Evolutionary conservation across 2,329 filamentous ascomycete genomes (phyloP).

Genomic region (Lachnellula subtilissima): DNA sequence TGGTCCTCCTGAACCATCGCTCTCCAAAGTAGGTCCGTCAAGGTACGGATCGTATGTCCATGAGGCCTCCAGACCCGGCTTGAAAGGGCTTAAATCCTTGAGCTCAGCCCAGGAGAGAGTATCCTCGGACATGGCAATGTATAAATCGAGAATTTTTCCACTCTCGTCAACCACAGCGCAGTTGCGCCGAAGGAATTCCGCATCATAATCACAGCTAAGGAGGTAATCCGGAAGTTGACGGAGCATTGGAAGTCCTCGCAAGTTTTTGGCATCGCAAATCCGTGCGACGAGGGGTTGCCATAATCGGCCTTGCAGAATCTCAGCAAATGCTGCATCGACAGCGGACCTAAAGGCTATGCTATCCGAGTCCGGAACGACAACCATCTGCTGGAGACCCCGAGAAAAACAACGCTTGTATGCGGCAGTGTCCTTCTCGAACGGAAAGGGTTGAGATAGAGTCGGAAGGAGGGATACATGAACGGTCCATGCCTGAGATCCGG

Average conservation of each 20-base stretch:
- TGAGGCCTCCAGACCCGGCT: conserved; percentile 49
- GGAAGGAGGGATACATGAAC: conserved; percentile 57
- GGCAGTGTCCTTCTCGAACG: conserved; percentile 57
- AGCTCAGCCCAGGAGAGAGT: conserved; percentile 51
- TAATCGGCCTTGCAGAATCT: conserved; percentile 43
- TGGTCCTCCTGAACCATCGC: conserved; percentile 1
- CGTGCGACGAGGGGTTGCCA: conserved; percentile 57
- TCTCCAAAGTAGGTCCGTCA: conserved; percentile 37
- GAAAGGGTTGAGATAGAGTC: conserved; percentile 49
- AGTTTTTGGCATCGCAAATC: conserved; percentile 50
- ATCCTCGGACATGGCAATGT: conserved; percentile 52
- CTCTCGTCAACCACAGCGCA: conserved; percentile 52
- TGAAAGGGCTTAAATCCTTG: conserved; percentile 42
- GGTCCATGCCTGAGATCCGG: conserved; percentile 46
- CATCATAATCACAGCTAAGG: conserved; percentile 41
- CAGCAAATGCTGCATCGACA: conserved; percentile 45
- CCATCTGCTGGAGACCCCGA: conserved; percentile 53
- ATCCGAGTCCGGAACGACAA: conserved; percentile 47
- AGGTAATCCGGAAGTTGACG: conserved; percentile 45
- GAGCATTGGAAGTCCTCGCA: conserved; percentile 55
- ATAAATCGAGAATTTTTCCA: conserved; percentile 54
- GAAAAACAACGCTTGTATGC: conserved; percentile 58
- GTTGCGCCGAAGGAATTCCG: conserved; percentile 47
- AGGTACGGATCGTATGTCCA: conserved; percentile 50
- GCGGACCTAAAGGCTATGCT: conserved; percentile 46